Evolutionary conservation across 352 stramenopile species (phyloP).

Genomic region (Pythium phragmitis): DNA sequence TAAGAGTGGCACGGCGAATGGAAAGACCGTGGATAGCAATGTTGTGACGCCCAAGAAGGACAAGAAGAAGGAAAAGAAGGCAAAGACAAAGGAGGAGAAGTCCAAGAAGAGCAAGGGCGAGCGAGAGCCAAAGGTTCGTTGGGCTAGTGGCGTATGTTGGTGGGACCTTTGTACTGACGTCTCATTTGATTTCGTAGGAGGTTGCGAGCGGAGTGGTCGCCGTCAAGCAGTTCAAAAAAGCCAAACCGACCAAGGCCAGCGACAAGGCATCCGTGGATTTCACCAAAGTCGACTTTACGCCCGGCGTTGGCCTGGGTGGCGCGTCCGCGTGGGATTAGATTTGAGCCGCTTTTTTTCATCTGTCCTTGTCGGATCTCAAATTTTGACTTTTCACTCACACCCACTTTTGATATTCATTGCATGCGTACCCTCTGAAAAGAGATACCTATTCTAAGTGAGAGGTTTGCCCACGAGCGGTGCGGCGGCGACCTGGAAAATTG

Average conservation of each 20-base stretch:
- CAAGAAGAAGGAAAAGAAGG: slow-evolving; percentile 17
- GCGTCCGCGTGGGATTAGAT: slow-evolving; percentile 71
- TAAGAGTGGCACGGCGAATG: slow-evolving; percentile 7
- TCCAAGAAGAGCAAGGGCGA: slow-evolving; percentile 29
- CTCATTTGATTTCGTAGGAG: slow-evolving; percentile 32
- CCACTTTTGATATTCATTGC: slow-evolving; percentile 9
- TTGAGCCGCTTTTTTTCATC: background rate
- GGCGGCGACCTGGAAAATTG: slow-evolving; percentile 24
- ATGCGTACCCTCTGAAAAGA: slow-evolving; percentile 14
- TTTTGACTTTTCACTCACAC: slow-evolving; percentile 9
- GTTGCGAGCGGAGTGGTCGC: slow-evolving; percentile 71
- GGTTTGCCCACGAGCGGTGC: slow-evolving; percentile 17
- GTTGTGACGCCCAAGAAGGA: slow-evolving; percentile 27
- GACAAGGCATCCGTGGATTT: slow-evolving; percentile 43
- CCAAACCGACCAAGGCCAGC: slow-evolving; percentile 39
- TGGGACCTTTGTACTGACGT: background rate
- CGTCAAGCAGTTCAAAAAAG: slow-evolving; percentile 79
- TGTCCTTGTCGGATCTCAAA: background rate
- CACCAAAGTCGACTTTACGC: slow-evolving; percentile 58
- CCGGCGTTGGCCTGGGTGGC: slow-evolving; percentile 64
- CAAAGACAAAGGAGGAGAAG: slow-evolving; percentile 22
- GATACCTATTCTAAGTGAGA: slow-evolving; percentile 7
- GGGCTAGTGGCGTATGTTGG: background rate
- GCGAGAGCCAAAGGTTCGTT: slow-evolving; percentile 42
- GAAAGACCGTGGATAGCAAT: slow-evolving; percentile 9